These are phyloP conservation scores for Salvia hispanica DNA, from an alignment of 257 asterid species.

Conservation along the genomic window DNA sequence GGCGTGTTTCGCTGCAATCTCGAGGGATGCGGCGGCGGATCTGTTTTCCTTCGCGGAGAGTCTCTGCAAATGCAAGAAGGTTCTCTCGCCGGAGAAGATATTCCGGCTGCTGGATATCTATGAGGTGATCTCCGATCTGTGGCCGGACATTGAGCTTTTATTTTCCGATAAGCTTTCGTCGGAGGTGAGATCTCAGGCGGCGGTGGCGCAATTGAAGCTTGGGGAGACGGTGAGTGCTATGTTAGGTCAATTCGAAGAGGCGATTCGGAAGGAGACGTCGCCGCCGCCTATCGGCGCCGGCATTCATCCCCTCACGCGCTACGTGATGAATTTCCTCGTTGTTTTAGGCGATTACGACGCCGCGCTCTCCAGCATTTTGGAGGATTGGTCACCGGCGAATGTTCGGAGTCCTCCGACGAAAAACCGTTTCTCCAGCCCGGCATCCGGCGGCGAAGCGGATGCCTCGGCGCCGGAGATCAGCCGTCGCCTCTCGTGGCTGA, in stretches of 20 bases:
- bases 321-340: slow-evolving; percentile 77
- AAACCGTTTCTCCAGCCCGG: slow-evolving; percentile 52
- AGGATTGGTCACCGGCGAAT: slow-evolving; percentile 44
- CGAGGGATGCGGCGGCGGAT: slow-evolving; percentile 50
- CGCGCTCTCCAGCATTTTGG: slow-evolving; percentile 54
- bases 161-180: slow-evolving; percentile 49
- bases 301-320: slow-evolving; percentile 79
- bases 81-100: slow-evolving; percentile 65
- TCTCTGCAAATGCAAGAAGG: slow-evolving; percentile 54
- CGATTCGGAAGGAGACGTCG: slow-evolving; percentile 73
- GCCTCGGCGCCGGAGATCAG: slow-evolving; percentile 45
- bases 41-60: slow-evolving; percentile 55
- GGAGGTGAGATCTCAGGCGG: slow-evolving; percentile 17
- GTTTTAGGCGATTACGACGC: slow-evolving; percentile 72
- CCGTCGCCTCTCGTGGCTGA: slow-evolving; percentile 63
- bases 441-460: slow-evolving; percentile 36
- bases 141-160: slow-evolving; percentile 60
- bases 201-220: slow-evolving; percentile 48
- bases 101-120: slow-evolving; percentile 72
- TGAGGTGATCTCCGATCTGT: slow-evolving; percentile 61
- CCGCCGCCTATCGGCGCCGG: slow-evolving; percentile 52
- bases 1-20: slow-evolving; percentile 60
- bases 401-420: slow-evolving; percentile 51
- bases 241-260: slow-evolving; percentile 66
- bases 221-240: slow-evolving; percentile 64